These are phyloP conservation scores for Gnaphalium uliginosum DNA, from an alignment of 129 eudicot genomes.

Conservation along the genomic window DNA sequence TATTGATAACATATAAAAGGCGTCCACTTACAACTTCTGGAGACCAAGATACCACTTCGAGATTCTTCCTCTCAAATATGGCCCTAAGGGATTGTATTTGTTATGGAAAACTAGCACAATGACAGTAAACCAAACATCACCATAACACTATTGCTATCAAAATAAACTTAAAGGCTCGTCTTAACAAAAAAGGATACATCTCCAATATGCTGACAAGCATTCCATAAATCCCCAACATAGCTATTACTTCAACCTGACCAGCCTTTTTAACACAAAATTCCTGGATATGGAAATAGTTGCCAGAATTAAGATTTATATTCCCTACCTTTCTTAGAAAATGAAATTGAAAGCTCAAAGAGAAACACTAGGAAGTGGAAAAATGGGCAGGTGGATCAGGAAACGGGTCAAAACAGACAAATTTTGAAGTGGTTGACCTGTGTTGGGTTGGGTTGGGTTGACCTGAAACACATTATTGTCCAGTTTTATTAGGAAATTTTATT, in stretches of 20 bases:
- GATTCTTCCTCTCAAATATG: conserved; percentile 53
- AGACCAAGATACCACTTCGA: conserved; percentile 64
- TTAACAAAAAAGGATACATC: conserved; percentile 70
- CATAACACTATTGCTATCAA: not conserved
- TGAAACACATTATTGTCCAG: not conserved
- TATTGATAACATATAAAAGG: too few relatives aligned
- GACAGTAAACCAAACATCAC: not conserved
- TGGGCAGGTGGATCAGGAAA: not conserved
- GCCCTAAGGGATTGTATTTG: conserved; percentile 36
- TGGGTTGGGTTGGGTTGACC: not conserved
- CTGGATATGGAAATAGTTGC: conserved; percentile 30
- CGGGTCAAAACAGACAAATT: not conserved
- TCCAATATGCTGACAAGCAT: conserved; percentile 57
- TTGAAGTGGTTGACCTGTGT: not conserved
- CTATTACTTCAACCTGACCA: conserved; percentile 67
- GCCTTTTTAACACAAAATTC: conserved; percentile 78
- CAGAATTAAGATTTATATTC: not conserved
- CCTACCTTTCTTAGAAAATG: not conserved
- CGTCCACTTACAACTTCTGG: conserved; percentile 48
- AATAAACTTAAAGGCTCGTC: not conserved
- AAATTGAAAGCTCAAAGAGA: not conserved
- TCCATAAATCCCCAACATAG: conserved; percentile 80
- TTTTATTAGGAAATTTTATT: not conserved
- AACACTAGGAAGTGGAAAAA: not conserved
- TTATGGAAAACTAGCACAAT: conserved; percentile 33